A percentile compares a stretch with the other conserved stretches of the same genome.
These are phyloP conservation scores for Phytophthora tubulina DNA, from an alignment of 352 stramenopile species.

Conservation along the genomic window DNA sequence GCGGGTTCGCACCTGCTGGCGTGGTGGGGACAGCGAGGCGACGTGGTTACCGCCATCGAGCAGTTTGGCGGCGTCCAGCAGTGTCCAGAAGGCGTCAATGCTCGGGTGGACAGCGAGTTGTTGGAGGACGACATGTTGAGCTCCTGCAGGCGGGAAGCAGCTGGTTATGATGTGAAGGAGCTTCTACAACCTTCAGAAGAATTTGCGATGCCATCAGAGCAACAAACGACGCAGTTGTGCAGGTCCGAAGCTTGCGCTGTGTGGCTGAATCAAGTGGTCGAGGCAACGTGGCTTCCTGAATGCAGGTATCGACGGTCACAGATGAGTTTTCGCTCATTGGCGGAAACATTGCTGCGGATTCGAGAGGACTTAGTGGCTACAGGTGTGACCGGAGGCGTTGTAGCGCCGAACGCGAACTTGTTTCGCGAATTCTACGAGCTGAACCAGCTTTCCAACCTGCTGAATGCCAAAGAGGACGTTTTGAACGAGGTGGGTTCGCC, in stretches of 20 bases:
- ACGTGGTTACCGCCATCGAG: constrained; percentile 24
- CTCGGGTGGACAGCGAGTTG: constrained; percentile 36
- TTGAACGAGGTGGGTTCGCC: constrained; percentile 17
- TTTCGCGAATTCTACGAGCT: constrained; percentile 42
- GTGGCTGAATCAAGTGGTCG: constrained; percentile 29
- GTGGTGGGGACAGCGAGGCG: constrained; percentile 24
- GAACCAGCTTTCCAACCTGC: constrained; percentile 38
- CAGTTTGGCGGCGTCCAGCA: constrained; percentile 35
- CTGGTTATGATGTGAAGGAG: constrained; percentile 27
- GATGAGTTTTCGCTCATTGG: constrained; percentile 41
- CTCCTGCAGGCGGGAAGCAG: constrained; percentile 28
- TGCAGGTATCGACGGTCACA: constrained; percentile 46
- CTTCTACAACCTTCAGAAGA: constrained; percentile 20
- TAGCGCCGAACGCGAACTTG: constrained; percentile 36
- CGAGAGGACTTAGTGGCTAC: constrained; percentile 32
- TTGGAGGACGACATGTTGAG: constrained; percentile 22
- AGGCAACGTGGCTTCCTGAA: constrained; percentile 38
- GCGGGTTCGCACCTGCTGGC: constrained; percentile 33
- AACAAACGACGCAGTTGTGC: constrained; percentile 41
- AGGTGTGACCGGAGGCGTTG: not conserved
- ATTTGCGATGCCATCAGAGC: constrained; percentile 17
- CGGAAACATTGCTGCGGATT: constrained; percentile 43
- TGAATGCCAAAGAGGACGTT: constrained; percentile 11
- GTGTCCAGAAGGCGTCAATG: constrained; percentile 42
- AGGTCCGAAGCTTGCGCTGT: constrained; percentile 31